Base-by-base conservation (phyloP, 164 flowering plant genomes). In the Aristolochia contorta region DNA sequence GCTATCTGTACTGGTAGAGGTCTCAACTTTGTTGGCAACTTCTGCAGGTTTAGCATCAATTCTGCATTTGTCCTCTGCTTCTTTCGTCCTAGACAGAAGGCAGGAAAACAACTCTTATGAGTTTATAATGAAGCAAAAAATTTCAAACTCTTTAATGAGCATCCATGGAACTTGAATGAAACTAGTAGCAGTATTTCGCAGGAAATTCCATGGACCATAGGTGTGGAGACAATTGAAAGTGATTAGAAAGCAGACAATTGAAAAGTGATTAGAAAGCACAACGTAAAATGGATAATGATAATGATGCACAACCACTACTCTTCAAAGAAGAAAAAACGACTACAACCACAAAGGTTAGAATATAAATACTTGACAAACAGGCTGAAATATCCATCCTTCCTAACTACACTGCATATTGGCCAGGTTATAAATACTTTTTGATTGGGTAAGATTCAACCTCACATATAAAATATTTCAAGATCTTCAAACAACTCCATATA, bases 31-130 rank as follows among this genome's bases (percentile, higher is more conserved):
- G 32, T 10, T 48, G 9, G 19, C 54, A 33, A 23, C 21, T 25
- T 16, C 32, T 64, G 20, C 37, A 4, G 45, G 16, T 16, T 46
- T 46, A 16, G 62, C 21, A 21, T 30, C 58, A 9, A 25, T 53
- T 14, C 47, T 65, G 59, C 60, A 22, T 60, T 30, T 37, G 4
- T 15, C 51, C 30, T 67, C 62, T 57, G 13, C 33, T 16, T 25
- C 58, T 30, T 54, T 67, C 21, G 27, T 41, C 60, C 68, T 67
- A 25, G 23, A 64, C 25, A 16, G 10, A 16, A 58, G 47, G 8
- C 21, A 43, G 18, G 23, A 45, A 21, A 58, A 19, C 3, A 62
- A 32, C 12, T 12, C 14, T 22, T 16, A 53, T n/a, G 22, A 19
- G 22, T 50, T n/a, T 12, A 18, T 8, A 50, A 50, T n/a, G 22